Base-by-base conservation (phyloP, 352 stramenopile genomes). In the Phytophthora lateralis region DNA sequence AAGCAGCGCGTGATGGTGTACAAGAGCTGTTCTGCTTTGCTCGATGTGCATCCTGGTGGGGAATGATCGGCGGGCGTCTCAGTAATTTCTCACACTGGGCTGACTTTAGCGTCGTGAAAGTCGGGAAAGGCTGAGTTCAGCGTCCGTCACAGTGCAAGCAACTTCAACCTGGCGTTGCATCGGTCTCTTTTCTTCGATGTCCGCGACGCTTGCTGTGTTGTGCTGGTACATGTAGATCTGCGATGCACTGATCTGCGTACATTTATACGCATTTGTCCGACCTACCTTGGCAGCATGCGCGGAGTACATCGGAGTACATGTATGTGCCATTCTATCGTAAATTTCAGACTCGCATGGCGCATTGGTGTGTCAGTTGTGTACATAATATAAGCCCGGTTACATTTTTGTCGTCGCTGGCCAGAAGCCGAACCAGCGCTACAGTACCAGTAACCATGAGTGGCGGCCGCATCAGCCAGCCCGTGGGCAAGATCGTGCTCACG, bases 401-500 rank as follows among this genome's bases (percentile, higher is more conserved):
- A n/a, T 32, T 52, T 52, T 3, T 49, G 42, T 61, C 3, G 1
- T 7, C 20, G 46, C 9, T 24, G n/a, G n/a, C n/a, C n/a, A n/a
- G n/a, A n/a, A n/a, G n/a, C n/a, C n/a, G n/a, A n/a, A n/a, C n/a
- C n/a, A n/a, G n/a, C n/a, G n/a, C n/a, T n/a, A n/a, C n/a, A n/a
- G n/a, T n/a, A n/a, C n/a, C n/a, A n/a, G n/a, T n/a, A n/a, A 38
- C 32, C 30, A 88, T 85, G 76, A 88, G 74, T 71, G 76, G 77
- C 34, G 77, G 76, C 34, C 82, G 84, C 57, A 93, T 94, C 64
- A 73, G 75, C 2, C 86, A 93, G 73, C 85, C 88, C 41, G 81
- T 96, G 61, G 82, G 81, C 66, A 91, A 96, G 67, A 83, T 93
- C 30, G 62, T 92, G 59, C 83, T 99, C 54, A 99, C 97, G 18